A percentile compares a stretch with the other conserved stretches of the same genome.
Evolutionary conservation across 2,329 filamentous ascomycete species (phyloP).

Genomic region (Ramularia collo-cygni): DNA sequence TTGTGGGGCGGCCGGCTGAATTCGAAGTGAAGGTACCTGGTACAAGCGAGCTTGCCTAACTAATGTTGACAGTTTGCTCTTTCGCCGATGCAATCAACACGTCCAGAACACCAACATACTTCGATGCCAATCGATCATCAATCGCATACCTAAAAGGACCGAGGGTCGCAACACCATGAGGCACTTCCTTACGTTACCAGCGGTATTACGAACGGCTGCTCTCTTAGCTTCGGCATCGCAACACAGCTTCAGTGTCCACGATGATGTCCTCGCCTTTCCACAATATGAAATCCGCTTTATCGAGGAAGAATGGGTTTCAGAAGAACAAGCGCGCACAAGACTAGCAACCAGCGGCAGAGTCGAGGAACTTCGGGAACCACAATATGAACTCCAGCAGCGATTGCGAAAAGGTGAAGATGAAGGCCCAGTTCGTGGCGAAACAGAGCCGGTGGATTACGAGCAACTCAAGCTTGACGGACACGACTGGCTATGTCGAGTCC

Average conservation of each 20-base stretch:
- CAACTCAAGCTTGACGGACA: conserved; percentile 63
- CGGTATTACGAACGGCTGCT: conserved; percentile 41
- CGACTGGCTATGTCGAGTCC: conserved; percentile 79
- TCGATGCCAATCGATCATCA: too few species aligned
- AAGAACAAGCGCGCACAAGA: conserved; percentile 59
- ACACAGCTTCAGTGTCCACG: conserved; percentile 72
- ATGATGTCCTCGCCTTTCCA: conserved; percentile 79
- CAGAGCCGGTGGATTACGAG: conserved; percentile 51
- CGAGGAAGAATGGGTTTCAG: conserved; percentile 59
- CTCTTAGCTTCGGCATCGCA: conserved; percentile 41
- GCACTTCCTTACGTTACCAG: conserved; percentile 43
- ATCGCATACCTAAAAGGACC: too few species aligned
- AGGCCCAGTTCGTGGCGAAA: conserved; percentile 4
- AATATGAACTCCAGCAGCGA: conserved; percentile 16
- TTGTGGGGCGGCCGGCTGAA: too few species aligned
- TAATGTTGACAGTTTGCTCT: too few species aligned
- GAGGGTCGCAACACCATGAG: conserved; percentile 30
- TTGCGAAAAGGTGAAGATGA: conserved; percentile 8
- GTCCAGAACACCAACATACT: too few species aligned
- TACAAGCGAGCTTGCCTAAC: too few species aligned
- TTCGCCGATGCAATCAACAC: too few species aligned
- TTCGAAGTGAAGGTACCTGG: too few species aligned
- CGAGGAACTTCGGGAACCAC: conserved; percentile 6
- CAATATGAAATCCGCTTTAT: conserved; percentile 78
- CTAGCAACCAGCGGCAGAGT: conserved; percentile 34